Base-by-base conservation (phyloP, 2,329 filamentous ascomycete genomes). In the Chaetomium strumarium region DNA sequence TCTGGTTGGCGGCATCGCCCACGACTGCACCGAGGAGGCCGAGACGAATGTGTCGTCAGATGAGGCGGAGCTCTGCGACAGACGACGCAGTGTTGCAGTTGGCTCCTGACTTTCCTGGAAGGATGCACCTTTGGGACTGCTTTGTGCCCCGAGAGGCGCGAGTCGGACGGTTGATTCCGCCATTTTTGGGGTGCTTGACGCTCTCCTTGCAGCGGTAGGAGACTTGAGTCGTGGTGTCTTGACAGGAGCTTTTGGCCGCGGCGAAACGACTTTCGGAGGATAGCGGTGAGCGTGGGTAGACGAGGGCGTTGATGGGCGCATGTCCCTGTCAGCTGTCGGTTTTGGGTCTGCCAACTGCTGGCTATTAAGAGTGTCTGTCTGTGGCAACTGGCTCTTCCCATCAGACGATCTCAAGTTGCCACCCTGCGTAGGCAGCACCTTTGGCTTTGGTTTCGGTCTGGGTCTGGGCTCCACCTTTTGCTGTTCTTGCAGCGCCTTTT, bases 11-110 rank as follows among this genome's bases (percentile, higher is more conserved):
- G 64, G 43, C 55, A 58, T 3, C 59, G 60, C 33, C 53, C 59
- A 44, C 55, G 65, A 61, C 57, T 64, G 59, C 34, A 58, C 55
- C 19, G 66, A 67, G 38, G 68, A 66, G 40, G 66, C 63, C 31
- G 71, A 66, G 48, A 69, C 73, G 57, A 78, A 77, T 1, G 71
- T 75, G 49, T 77, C 74, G 55, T 75, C 62, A 3, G 75, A 76
- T 5, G 71, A 74, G 5, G 59, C 62, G 3, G 72, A 71, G 36
- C 62, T 57, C 24, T 56, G 54, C 2, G 62, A 65, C 12, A 52
- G 37, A 8, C 57, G 59, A 34, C 59, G 58, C 9, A 13, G 20
- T n/a, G 14, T 30, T 17, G 46, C 37, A 17, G 19, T 14, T 12
- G 11, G 46, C 14, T 39, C 31, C 17, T 30, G 24, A 30, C 13